phyloP scores from a whole-genome alignment of 1,284 basidiomycete genomes.

The Entoloma clypeatum region DNA sequence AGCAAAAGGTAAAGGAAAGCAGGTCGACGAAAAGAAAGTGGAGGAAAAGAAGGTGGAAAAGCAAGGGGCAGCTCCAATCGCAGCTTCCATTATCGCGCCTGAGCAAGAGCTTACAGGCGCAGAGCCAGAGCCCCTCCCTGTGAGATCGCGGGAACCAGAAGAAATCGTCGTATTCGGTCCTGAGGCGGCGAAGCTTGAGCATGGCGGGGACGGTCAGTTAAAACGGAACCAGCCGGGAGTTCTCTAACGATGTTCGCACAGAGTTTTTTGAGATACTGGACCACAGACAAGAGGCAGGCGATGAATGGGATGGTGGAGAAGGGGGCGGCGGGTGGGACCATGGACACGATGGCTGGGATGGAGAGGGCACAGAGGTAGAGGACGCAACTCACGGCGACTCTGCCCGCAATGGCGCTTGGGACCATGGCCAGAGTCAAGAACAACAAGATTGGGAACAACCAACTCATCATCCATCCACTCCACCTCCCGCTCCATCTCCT shows the following conservation, averaged over 20 bases:
- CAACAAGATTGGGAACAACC: slow-evolving; percentile 11
- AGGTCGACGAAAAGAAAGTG: slow-evolving; percentile 26
- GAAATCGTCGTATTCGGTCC: not conserved
- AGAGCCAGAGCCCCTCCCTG: slow-evolving; percentile 9
- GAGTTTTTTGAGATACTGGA: slow-evolving; percentile 5
- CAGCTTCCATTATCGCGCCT: too few relatives aligned
- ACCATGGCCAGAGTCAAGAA: slow-evolving; percentile 5
- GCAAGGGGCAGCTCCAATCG: slow-evolving; percentile 14
- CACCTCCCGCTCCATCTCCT: slow-evolving; percentile 4
- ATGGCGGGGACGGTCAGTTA: too few relatives aligned
- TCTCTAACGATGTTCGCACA: not conserved
- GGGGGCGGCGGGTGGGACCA: slow-evolving; percentile 10
- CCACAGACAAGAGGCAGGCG: slow-evolving; percentile 13
- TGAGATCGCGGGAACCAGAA: slow-evolving; percentile 9
- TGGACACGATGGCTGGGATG: slow-evolving; percentile 3
- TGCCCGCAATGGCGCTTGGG: slow-evolving; percentile 11
- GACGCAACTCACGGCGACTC: slow-evolving; percentile 3
- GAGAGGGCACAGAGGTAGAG: not conserved
- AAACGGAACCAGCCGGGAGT: not conserved
- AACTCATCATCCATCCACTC: slow-evolving; percentile 13
- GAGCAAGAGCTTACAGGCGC: slow-evolving; percentile 12
- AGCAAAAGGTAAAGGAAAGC: slow-evolving; percentile 37
- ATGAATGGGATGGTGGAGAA: slow-evolving; percentile 15
- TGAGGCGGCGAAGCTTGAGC: slow-evolving; percentile 1
- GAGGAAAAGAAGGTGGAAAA: slow-evolving; percentile 18